phyloP scores from a whole-genome alignment of 225 moss, liverwort and hornwort genomes.

The Pseudisothecium myosuroides region DNA sequence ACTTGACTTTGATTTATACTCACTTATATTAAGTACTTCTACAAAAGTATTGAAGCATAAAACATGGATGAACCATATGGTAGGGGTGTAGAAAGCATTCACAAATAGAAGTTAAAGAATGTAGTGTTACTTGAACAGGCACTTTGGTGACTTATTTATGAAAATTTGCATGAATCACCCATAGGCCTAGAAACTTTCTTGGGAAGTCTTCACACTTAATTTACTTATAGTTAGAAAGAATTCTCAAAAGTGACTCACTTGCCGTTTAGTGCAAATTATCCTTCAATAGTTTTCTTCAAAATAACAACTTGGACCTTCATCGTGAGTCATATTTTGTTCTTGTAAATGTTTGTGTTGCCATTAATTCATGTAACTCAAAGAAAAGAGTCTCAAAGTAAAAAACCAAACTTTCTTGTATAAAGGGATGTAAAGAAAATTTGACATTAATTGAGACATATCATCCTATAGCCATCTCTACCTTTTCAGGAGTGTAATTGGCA shows the following conservation, averaged over 20 bases:
- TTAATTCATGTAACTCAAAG: not conserved
- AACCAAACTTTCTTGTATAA: not conserved
- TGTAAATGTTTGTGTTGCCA: not conserved
- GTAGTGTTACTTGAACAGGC: not conserved
- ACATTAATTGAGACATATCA: rapidly evolving
- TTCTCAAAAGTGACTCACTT: not conserved
- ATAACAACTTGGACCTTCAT: not conserved
- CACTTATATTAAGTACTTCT: not conserved
- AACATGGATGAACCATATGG: not conserved
- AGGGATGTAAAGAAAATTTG: not conserved
- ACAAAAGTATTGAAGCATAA: not conserved
- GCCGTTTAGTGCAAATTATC: not conserved
- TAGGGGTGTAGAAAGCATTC: rapidly evolving
- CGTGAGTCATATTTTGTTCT: rapidly evolving
- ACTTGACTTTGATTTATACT: not conserved
- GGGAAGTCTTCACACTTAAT: not conserved
- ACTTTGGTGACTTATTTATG: not conserved
- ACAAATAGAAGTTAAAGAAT: not conserved
- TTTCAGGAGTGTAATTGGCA: no score
- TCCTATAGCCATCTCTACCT: not conserved
- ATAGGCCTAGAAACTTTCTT: rapidly evolving
- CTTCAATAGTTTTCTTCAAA: not conserved
- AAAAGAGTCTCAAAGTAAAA: not conserved
- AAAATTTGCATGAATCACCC: not conserved
- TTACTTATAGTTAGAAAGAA: not conserved